Base-by-base conservation (phyloP, 1,284 basidiomycete genomes). In the Sanguinoderma infundibulare region DNA sequence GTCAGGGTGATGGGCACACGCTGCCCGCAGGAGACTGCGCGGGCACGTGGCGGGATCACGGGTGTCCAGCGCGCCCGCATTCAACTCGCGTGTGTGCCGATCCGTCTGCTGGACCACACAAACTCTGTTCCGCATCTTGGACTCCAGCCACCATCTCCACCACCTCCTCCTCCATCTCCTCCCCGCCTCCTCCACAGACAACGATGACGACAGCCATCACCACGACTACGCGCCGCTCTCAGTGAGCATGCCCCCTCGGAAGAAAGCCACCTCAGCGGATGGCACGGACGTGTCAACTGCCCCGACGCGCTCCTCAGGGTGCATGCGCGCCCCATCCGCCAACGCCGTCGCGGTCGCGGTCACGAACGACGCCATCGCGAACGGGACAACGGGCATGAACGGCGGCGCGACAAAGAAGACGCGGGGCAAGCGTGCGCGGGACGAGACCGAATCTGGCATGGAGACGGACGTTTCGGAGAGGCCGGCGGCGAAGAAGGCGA, bases 181-280 rank as follows among this genome's bases (percentile, higher is more conserved):
- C 10, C 8, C 17, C 38, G 28, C 2, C 12, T 20, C 26, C 42
- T 22, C 55, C 15, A 17, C 34, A n/a, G 54, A 5, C 22, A 9
- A 42, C 14, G n/a, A 26, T 22, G 30, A n/a, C 34, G 9, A 10
- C 40, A 34, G 20, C 12, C 50, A 3, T 36, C 20, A 17, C 35
- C 17, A 10, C 22, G 12, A 9, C 35, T 5, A 15, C 30, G 15
- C 12, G n/a, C 17, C 40, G n/a, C 55, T 32, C 52, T 30, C 1
- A 12, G 2, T 40, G 17, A 36, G 49, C 7, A 76, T 75, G 75
- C 72, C 75, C 36, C 73, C 74, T 10, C 63, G 74, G 46, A 77
- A 74, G 71, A 77, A 75, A 64, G 55, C 67, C 32, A 51, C 65
- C 12, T 34, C 66, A 12, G 46, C 42, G 5, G 42, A 44, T 24